These are phyloP conservation scores for Torulaspora maleeae DNA, from an alignment of 805 yeast genomes.

Conservation along the genomic window DNA sequence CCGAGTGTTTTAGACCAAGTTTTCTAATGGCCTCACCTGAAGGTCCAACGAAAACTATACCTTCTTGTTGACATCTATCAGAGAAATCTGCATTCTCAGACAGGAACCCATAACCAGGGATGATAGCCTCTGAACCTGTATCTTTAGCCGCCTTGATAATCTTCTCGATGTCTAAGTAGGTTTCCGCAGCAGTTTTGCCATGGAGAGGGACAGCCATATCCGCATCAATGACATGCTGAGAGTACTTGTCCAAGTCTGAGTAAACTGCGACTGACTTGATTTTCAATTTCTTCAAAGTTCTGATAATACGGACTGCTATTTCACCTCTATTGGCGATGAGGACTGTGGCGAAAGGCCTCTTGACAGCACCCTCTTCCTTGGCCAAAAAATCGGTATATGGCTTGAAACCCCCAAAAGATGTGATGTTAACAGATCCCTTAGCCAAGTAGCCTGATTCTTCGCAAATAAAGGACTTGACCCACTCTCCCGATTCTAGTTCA, in stretches of 20 bases:
- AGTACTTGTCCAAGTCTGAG: slow-evolving; percentile 84
- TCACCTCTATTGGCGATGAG: slow-evolving; percentile 97
- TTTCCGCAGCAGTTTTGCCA: slow-evolving; percentile 85
- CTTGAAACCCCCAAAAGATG: slow-evolving; percentile 88
- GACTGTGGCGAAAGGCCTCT: slow-evolving; percentile 74
- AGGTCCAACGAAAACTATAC: slow-evolving; percentile 94
- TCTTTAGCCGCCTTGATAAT: slow-evolving; percentile 79
- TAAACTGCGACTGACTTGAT: slow-evolving; percentile 82
- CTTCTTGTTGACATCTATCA: slow-evolving; percentile 76
- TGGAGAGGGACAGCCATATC: slow-evolving; percentile 75
- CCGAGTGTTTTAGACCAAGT: slow-evolving; percentile 92
- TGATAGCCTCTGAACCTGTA: slow-evolving; percentile 87
- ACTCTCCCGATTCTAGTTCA: slow-evolving; percentile 71
- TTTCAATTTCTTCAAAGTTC: slow-evolving; percentile 73
- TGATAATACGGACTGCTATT: slow-evolving; percentile 91
- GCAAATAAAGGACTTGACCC: slow-evolving; percentile 92
- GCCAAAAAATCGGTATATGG: slow-evolving; percentile 40
- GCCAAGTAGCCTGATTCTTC: slow-evolving; percentile 80
- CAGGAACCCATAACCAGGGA: slow-evolving; percentile 96
- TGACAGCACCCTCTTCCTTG: slow-evolving; percentile 27
- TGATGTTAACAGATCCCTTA: slow-evolving; percentile 71
- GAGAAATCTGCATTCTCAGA: slow-evolving; percentile 96
- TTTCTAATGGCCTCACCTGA: slow-evolving; percentile 87
- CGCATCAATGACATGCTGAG: slow-evolving; percentile 80
- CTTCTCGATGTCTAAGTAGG: slow-evolving; percentile 81